A percentile compares a stretch with the other conserved stretches of the same genome.
These are phyloP conservation scores for Neopestalotiopsis sp. DNA, from an alignment of 2,329 filamentous ascomycete genomes.

Conservation along the genomic window DNA sequence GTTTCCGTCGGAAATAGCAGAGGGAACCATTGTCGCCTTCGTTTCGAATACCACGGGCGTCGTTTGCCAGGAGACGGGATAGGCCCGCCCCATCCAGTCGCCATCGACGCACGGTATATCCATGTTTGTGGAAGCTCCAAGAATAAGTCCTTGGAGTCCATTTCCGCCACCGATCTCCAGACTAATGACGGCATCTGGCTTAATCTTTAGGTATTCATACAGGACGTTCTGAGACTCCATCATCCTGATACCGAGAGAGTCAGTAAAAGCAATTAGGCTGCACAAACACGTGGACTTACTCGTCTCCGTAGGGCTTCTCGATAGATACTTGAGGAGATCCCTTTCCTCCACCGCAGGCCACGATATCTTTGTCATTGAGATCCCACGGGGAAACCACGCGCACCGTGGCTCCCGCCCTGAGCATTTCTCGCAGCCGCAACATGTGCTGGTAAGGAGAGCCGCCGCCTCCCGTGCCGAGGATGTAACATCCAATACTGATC, in stretches of 20 bases:
- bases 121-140: slow-evolving; percentile 56
- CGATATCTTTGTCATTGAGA: slow-evolving; percentile 50
- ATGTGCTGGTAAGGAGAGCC: slow-evolving; percentile 55
- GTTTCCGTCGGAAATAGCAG: slow-evolving; percentile 27
- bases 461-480: slow-evolving; percentile 63
- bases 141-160: slow-evolving; percentile 58
- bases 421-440: slow-evolving; percentile 52
- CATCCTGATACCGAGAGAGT: slow-evolving; percentile 28
- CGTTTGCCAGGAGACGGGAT: slow-evolving; percentile 55
- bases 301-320: slow-evolving; percentile 60
- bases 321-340: slow-evolving; percentile 62
- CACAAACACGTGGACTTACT: slow-evolving; percentile 31
- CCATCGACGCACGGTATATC: slow-evolving; percentile 53
- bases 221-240: slow-evolving; percentile 52
- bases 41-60: slow-evolving; percentile 41
- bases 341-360: slow-evolving; percentile 58
- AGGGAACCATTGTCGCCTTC: slow-evolving; percentile 18
- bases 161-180: slow-evolving; percentile 70
- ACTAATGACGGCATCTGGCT: slow-evolving; percentile 58
- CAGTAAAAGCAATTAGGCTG: background rate
- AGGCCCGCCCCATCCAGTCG: slow-evolving; percentile 58
- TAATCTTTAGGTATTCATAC: slow-evolving; percentile 51
- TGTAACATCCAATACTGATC: slow-evolving; percentile 60
- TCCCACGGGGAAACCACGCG: slow-evolving; percentile 53
- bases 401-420: slow-evolving; percentile 51